Conservation (phyloP, 148 eudicot species). For the Rhododendron mucronatum region DNA sequence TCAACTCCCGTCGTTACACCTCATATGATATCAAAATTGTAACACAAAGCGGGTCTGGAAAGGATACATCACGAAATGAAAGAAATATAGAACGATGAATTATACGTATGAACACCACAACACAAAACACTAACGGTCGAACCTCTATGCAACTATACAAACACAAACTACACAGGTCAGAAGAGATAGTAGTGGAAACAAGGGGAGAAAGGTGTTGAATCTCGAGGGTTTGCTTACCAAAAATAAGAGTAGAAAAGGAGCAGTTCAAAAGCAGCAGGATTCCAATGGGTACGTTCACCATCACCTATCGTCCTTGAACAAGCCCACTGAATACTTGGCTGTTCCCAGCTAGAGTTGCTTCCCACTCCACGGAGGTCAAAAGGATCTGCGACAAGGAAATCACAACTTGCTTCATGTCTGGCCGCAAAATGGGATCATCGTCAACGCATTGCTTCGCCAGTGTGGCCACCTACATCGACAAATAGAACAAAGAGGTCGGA, state of each 20-base stretch:
- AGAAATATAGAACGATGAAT: neutral
- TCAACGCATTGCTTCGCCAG: conserved; percentile 94
- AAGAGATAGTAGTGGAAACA: neutral
- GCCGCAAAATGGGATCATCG: conserved; percentile 83
- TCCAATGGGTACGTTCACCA: neutral
- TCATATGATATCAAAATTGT: neutral
- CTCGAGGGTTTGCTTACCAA: neutral
- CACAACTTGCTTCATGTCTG: conserved; percentile 94
- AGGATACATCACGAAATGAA: neutral
- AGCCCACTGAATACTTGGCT: conserved; percentile 98
- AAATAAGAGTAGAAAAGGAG: neutral
- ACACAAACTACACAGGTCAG: neutral
- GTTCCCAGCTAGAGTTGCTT: conserved; percentile 98
- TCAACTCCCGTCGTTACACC: neutral
- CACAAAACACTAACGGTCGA: neutral
- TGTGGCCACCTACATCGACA: conserved; percentile 51
- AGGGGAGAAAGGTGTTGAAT: neutral
- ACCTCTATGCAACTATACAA: conserved; percentile 3
- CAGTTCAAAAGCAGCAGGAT: neutral
- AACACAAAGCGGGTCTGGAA: neutral
- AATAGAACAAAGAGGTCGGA: neutral
- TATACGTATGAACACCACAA: neutral
- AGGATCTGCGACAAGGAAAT: conserved; percentile 86
- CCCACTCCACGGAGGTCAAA: conserved; percentile 94
- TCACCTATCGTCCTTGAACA: conserved; percentile 77